These are phyloP conservation scores for Sclerotinia spermophila DNA, from an alignment of 2,329 filamentous ascomycete genomes.

Conservation along the genomic window DNA sequence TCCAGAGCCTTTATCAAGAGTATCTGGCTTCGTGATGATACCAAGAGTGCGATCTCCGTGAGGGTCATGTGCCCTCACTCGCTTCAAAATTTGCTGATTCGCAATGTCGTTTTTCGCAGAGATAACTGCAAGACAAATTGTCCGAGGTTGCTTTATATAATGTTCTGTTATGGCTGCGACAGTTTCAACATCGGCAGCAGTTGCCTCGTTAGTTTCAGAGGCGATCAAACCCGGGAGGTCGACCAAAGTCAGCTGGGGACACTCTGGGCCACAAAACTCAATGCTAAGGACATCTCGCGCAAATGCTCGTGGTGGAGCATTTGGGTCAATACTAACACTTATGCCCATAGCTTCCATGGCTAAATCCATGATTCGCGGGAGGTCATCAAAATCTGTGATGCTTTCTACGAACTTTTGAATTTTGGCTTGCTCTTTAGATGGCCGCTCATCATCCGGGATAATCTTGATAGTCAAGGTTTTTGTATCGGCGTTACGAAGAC, in stretches of 20 bases:
- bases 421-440: slow-evolving; percentile 45
- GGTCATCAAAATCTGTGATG: slow-evolving; percentile 31
- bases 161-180: slow-evolving; percentile 35
- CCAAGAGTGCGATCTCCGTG: slow-evolving; percentile 41
- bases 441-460: slow-evolving; percentile 50
- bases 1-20: slow-evolving; percentile 38
- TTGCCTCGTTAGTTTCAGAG: slow-evolving; percentile 28
- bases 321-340: not conserved
- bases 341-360: slow-evolving; percentile 34
- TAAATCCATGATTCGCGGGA: slow-evolving; percentile 33
- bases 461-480: slow-evolving; percentile 53
- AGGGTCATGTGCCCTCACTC: slow-evolving; percentile 39
- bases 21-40: slow-evolving; percentile 48
- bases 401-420: slow-evolving; percentile 38
- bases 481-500: slow-evolving; percentile 34
- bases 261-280: slow-evolving; percentile 28
- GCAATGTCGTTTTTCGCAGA: slow-evolving; percentile 43
- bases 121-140: slow-evolving; percentile 47
- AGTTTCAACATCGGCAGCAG: slow-evolving; percentile 32
- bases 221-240: slow-evolving; percentile 39
- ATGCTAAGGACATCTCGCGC: slow-evolving; percentile 34
- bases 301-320: slow-evolving; percentile 24
- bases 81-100: slow-evolving; percentile 42
- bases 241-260: slow-evolving; percentile 35
- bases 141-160: slow-evolving; percentile 43